Base-by-base conservation (phyloP, 352 stramenopile species). In the Globisporangium spinosum region DNA sequence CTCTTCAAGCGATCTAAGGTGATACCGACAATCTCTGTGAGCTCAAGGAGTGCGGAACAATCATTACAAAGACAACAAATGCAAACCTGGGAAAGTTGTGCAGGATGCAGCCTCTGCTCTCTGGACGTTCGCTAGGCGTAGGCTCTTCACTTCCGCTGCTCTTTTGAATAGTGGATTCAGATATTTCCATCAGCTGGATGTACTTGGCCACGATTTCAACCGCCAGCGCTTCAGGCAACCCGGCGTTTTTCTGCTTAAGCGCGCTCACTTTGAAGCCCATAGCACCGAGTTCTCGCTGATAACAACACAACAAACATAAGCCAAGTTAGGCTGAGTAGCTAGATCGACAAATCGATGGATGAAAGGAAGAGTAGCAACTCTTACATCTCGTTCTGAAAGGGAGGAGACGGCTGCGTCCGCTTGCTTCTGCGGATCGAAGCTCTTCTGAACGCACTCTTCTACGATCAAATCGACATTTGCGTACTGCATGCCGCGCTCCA, bases 11-110 rank as follows among this genome's bases (percentile, higher is more conserved):
- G 71, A 78, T 43, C 79, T 88, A 47, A 12, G 23, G 3, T 27
- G 27, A 6, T n/a, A 60, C 17, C 32, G 32, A 45, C n/a, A 2
- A 12, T 55, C 22, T 7, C 12, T 29, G 38, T 53, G 45, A 49
- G 34, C 15, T 43, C 6, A 59, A 27, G 15, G 38, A 15, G 10
- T 29, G 43, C 45, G 3, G 1, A 29, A 17, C 5, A 15, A 17
- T 7, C 15, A 45, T 23, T 25, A 20, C 0, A 0, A 40, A n/a
- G 0, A n/a, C 54, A 2, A 27, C 17, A 38, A 2, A n/a, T 15
- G 35, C 60, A 54, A 53, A 87, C 79, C 79, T 67, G 51, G 82
- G 82, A 43, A 87, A 90, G 62, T 90, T 88, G 67, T 83, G 80
- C 1, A 90, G 64, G 12, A 89, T 67, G 53, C 76, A 85, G 6